These are phyloP conservation scores for Arbutus unedo DNA, from an alignment of 148 eudicot genomes.

Conservation along the genomic window DNA sequence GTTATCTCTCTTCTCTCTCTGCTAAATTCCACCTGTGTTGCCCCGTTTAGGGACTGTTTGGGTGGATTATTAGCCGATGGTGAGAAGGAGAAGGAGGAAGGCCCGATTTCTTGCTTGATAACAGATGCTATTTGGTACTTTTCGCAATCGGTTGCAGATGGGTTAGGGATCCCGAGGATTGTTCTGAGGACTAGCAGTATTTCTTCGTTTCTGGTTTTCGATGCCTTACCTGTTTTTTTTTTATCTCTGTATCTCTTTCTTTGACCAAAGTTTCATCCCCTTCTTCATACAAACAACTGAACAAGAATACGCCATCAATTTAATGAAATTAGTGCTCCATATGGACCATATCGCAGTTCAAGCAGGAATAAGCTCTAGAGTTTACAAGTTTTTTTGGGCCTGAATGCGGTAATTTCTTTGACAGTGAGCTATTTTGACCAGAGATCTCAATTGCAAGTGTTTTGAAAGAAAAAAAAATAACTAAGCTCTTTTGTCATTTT, in stretches of 20 bases:
- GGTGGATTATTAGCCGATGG: neutral
- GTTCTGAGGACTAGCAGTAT: slow-evolving; percentile 49
- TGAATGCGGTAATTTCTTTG: too few species aligned
- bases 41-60: slow-evolving; percentile 35
- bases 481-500: too few species aligned
- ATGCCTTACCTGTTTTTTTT: slow-evolving; percentile 19
- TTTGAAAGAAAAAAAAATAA: too few species aligned
- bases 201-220: slow-evolving; percentile 31
- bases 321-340: too few species aligned
- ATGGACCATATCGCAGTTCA: too few species aligned
- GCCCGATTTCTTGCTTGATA: slow-evolving; percentile 47
- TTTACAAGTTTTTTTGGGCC: too few species aligned
- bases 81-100: neutral
- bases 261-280: too few species aligned
- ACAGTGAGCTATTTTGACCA: too few species aligned
- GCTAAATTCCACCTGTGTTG: slow-evolving; percentile 35
- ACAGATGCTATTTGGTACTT: slow-evolving; percentile 43
- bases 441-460: too few species aligned
- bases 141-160: slow-evolving; percentile 38
- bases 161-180: slow-evolving; percentile 44
- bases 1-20: slow-evolving; percentile 19
- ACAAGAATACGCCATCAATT: too few species aligned
- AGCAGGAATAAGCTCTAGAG: too few species aligned
- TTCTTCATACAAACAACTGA: too few species aligned
- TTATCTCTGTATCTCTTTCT: neutral